phyloP scores from a whole-genome alignment of 257 asterid genomes.

The Ilex aquifolium region DNA sequence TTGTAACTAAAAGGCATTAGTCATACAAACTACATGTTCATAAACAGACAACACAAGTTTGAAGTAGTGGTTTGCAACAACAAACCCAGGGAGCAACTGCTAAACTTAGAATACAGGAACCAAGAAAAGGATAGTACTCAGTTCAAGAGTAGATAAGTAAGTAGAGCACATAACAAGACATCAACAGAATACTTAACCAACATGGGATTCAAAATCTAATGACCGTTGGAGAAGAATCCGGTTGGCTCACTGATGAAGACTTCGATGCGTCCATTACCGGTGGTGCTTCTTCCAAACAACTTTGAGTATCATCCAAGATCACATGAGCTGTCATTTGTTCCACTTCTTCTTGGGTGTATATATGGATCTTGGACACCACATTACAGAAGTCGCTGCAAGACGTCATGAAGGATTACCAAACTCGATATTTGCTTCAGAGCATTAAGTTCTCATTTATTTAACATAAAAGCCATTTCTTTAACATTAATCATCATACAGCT shows the following conservation, averaged over 20 bases:
- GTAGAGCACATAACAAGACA: constrained; percentile 2
- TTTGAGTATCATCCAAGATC: constrained; percentile 80
- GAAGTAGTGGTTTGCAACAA: constrained; percentile 3
- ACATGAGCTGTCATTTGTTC: constrained; percentile 72
- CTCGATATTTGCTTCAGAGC: too few relatives aligned
- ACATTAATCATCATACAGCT: too few relatives aligned
- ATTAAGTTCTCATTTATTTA: too few relatives aligned
- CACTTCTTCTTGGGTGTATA: constrained; percentile 88
- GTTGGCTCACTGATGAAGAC: constrained; percentile 74
- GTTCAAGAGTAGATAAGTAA: too few relatives aligned
- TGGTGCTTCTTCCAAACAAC: constrained; percentile 90
- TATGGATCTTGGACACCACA: constrained; percentile 77
- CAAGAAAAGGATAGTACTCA: too few relatives aligned
- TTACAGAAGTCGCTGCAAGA: constrained; percentile 74
- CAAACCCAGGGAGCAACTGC: not conserved
- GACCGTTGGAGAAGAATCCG: constrained; percentile 43
- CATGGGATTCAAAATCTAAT: constrained; percentile 32
- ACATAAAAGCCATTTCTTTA: too few relatives aligned
- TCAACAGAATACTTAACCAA: not conserved
- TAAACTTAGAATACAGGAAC: not conserved
- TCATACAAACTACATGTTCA: too few relatives aligned
- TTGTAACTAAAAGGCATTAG: too few relatives aligned
- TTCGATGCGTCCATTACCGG: constrained; percentile 49
- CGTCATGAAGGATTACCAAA: not conserved
- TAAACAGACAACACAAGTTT: too few relatives aligned